Conservation (phyloP, 2,329 filamentous ascomycete genomes). For the Aspergillus alliaceus region DNA sequence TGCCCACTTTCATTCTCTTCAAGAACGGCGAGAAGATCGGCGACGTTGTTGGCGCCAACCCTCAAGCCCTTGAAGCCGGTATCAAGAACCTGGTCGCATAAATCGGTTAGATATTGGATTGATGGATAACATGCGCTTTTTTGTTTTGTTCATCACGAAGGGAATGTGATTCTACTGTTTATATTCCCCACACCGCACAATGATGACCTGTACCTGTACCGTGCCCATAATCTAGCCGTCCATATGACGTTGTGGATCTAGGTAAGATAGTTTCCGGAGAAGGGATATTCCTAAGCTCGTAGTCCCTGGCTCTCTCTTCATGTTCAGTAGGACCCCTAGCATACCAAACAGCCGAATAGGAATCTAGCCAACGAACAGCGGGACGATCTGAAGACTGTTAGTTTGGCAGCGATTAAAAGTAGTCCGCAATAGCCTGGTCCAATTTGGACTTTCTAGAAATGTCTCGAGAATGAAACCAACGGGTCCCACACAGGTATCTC, state of each 20-base stretch:
- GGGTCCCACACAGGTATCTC: no score
- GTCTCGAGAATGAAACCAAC: no score
- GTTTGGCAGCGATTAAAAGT: neutral
- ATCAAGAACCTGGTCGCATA: slow-evolving; percentile 26
- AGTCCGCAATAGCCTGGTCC: no score
- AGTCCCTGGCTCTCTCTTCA: neutral
- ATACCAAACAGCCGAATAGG: no score
- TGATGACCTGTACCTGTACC: neutral
- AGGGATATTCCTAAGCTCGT: neutral
- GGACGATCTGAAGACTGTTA: no score
- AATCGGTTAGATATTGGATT: neutral
- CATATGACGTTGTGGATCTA: neutral
- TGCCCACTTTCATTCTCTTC: slow-evolving; percentile 90
- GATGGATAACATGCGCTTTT: neutral
- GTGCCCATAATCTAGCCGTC: neutral
- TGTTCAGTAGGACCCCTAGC: neutral
- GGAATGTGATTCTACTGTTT: neutral
- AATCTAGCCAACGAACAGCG: no score
- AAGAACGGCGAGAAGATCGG: slow-evolving; percentile 71
- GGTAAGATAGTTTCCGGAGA: no score
- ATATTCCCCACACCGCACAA: neutral
- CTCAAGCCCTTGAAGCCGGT: slow-evolving; percentile 58
- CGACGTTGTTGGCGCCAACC: slow-evolving; percentile 80
- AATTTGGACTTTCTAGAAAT: no score
- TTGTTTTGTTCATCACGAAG: neutral